phyloP scores from a whole-genome alignment of 2,329 filamentous ascomycete species.

The Cladosporium cucumerinum region DNA sequence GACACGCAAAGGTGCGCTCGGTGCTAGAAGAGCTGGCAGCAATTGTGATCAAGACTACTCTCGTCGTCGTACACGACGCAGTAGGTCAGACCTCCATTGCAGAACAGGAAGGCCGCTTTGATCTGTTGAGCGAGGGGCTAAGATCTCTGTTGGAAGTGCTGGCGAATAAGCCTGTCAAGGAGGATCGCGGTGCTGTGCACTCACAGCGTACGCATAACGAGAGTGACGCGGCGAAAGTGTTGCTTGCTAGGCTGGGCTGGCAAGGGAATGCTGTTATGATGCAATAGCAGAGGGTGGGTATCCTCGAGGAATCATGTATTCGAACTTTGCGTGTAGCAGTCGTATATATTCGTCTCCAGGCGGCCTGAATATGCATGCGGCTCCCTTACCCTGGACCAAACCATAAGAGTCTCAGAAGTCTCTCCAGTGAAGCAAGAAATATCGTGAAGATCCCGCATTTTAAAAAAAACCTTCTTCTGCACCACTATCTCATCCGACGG shows the following conservation, averaged over 20 bases:
- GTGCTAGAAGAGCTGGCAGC: slow-evolving; percentile 29
- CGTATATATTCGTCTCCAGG: neutral
- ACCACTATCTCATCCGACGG: neutral
- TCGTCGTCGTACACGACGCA: slow-evolving; percentile 11
- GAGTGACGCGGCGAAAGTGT: slow-evolving; percentile 20
- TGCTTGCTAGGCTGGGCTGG: slow-evolving; percentile 24
- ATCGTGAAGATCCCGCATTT: neutral
- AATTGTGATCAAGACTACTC: slow-evolving; percentile 24
- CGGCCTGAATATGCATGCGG: neutral
- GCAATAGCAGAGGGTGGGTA: neutral
- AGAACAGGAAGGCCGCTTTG: slow-evolving; percentile 7
- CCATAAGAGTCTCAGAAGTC: neutral
- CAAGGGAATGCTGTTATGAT: slow-evolving; percentile 8
- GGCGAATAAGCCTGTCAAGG: slow-evolving; percentile 20
- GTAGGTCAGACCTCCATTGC: neutral
- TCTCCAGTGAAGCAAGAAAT: neutral
- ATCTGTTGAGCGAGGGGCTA: slow-evolving; percentile 15
- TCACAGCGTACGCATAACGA: slow-evolving; percentile 17
- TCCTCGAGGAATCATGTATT: neutral
- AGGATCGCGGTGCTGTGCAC: neutral
- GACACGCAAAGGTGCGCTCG: slow-evolving; percentile 26
- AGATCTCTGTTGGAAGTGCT: slow-evolving; percentile 17
- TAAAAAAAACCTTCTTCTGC: neutral
- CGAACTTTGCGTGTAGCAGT: neutral
- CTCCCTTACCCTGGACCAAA: neutral